phyloP scores from a whole-genome alignment of 495 filamentous ascomycete genomes.

The Trichoderma virens region DNA sequence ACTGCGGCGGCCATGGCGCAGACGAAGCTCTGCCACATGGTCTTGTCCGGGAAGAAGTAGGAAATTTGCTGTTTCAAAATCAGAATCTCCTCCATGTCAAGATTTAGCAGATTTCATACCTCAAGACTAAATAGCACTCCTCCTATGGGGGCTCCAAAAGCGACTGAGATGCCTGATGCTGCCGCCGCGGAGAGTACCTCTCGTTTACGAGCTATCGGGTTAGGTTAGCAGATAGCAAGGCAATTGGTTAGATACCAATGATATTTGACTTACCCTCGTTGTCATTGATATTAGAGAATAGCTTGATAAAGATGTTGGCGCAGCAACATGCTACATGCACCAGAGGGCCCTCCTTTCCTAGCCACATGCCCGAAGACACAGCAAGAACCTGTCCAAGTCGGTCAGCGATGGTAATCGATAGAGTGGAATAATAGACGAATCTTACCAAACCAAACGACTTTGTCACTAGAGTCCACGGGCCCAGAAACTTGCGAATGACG shows the following conservation, averaged over 20 bases:
- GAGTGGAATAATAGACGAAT: conserved; percentile 9
- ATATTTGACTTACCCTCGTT: conserved; percentile 65
- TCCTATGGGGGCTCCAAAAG: conserved; percentile 94
- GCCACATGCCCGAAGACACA: conserved; percentile 92
- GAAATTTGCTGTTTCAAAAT: conserved; percentile 57
- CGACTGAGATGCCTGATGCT: conserved; percentile 91
- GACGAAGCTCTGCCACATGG: conserved; percentile 99
- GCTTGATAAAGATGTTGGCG: conserved; percentile 90
- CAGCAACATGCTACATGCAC: conserved; percentile 98
- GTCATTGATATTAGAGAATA: conserved; percentile 70
- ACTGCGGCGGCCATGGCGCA: conserved; percentile 97
- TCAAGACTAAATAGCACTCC: conserved; percentile 90
- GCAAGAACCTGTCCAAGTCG: conserved; percentile 63
- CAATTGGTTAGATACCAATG: not conserved
- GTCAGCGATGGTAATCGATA: conserved; percentile 1
- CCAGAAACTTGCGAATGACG: conserved; percentile 85
- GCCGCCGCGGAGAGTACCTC: conserved; percentile 93
- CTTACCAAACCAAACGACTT: conserved; percentile 87
- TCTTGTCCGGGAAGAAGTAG: conserved; percentile 98
- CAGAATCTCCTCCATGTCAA: not conserved
- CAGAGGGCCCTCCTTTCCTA: conserved; percentile 96
- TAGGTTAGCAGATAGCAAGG: conserved; percentile 16
- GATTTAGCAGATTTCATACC: conserved; percentile 29
- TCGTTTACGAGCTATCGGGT: conserved; percentile 69
- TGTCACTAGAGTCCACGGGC: conserved; percentile 83